Evolutionary conservation across 768 basidiomycete genomes (phyloP).

Genomic region (Boletus pseudopeckii): DNA sequence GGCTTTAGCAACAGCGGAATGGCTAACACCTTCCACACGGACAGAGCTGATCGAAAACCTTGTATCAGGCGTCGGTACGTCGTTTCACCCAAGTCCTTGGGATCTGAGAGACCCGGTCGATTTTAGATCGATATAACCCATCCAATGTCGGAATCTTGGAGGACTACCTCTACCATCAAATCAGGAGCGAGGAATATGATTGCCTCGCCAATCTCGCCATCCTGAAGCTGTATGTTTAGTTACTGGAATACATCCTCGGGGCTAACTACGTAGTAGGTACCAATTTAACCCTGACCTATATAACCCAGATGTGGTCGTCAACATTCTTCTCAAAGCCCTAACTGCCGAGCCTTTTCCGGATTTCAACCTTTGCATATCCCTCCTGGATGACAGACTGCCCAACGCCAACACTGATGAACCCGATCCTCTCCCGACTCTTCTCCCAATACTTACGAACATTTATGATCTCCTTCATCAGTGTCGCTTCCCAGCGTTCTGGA

Average conservation of each 20-base stretch:
- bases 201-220: conserved; percentile 94
- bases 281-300: conserved; percentile 94
- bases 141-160: conserved; percentile 90
- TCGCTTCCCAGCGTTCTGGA: conserved; percentile 87
- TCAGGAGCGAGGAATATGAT: conserved; percentile 88
- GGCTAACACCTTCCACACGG: conserved; percentile 73
- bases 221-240: conserved; percentile 68
- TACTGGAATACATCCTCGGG: background rate
- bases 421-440: conserved; percentile 70
- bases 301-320: conserved; percentile 89
- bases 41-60: conserved; percentile 88
- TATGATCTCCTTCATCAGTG: conserved; percentile 75
- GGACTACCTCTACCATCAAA: conserved; percentile 95
- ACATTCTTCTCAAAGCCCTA: conserved; percentile 91
- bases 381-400: conserved; percentile 73
- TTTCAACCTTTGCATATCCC: conserved; percentile 90
- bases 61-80: conserved; percentile 84
- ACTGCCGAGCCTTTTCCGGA: conserved; percentile 85
- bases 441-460: conserved; percentile 65
- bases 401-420: conserved; percentile 66
- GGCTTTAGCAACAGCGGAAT: conserved; percentile 47
- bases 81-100: background rate
- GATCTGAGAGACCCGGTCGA: background rate
- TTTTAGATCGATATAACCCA: conserved; percentile 92
- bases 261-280: conserved; percentile 51